Conservation (phyloP, 305 asterid species). For the Striga hermonthica region DNA sequence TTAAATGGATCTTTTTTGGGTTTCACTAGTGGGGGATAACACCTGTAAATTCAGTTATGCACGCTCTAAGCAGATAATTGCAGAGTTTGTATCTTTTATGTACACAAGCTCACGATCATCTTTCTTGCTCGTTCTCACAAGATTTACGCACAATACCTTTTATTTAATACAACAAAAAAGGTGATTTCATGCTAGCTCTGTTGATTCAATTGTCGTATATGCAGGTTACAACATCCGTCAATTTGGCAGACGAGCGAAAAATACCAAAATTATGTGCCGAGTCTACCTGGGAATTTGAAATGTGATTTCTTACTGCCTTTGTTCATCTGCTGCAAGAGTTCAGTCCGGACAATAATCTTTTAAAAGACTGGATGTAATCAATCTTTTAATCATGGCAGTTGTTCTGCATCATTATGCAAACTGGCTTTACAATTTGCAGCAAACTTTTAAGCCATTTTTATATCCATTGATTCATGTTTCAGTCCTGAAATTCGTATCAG, state of each 20-base stretch:
- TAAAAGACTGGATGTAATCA: too few relatives aligned
- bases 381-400: too few relatives aligned
- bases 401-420: not conserved
- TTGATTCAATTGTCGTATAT: constrained; percentile 16
- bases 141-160: not conserved
- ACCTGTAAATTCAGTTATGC: not conserved
- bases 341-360: constrained; percentile 5
- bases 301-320: constrained; percentile 42
- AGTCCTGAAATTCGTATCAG: too few relatives aligned
- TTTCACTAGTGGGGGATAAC: constrained; percentile 6
- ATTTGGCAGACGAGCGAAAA: constrained; percentile 62
- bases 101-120: not conserved
- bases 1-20: constrained; percentile 21
- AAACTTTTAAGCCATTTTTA: constrained; percentile 30
- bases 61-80: constrained; percentile 4
- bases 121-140: not conserved
- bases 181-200: constrained; percentile 12
- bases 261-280: constrained; percentile 70
- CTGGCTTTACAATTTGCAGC: constrained; percentile 33
- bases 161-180: not conserved
- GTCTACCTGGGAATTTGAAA: constrained; percentile 72
- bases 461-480: too few relatives aligned
- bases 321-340: constrained; percentile 29
- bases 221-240: constrained; percentile 69
- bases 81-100: not conserved